phyloP scores from a whole-genome alignment of 192 early-diverging fungal species.

The Cladochytrium replicatum region DNA sequence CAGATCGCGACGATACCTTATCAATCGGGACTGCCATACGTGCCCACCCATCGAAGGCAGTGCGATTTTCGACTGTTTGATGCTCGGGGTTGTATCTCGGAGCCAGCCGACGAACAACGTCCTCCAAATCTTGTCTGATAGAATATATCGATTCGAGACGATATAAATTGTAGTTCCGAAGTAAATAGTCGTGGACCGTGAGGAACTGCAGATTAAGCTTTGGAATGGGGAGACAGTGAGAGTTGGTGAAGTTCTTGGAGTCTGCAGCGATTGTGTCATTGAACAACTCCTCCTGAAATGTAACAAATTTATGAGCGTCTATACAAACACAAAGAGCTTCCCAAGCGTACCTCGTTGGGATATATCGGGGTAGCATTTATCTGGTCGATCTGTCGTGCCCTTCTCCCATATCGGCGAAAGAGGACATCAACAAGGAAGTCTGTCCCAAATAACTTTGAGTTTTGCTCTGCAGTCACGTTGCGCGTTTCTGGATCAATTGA shows the following conservation, averaged over 20 bases:
- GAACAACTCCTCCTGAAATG: constrained; percentile 55
- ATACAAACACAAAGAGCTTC: background rate
- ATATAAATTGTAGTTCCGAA: constrained; percentile 75
- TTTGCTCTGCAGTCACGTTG: too few relatives aligned
- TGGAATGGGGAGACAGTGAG: constrained; percentile 65
- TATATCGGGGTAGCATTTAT: constrained; percentile 65
- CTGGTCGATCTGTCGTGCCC: constrained; percentile 55
- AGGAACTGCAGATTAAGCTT: constrained; percentile 92
- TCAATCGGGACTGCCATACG: constrained; percentile 77
- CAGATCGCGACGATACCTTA: constrained; percentile 27
- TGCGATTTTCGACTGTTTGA: constrained; percentile 36
- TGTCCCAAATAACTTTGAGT: constrained; percentile 25
- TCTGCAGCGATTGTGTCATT: constrained; percentile 46
- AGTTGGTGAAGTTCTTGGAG: constrained; percentile 37
- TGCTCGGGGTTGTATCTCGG: constrained; percentile 46
- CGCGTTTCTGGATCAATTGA: too few relatives aligned
- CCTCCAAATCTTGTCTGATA: constrained; percentile 82
- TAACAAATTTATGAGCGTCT: constrained; percentile 8
- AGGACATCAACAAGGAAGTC: constrained; percentile 52
- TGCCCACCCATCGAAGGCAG: constrained; percentile 86
- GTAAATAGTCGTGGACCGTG: constrained; percentile 82
- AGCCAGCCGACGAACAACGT: constrained; percentile 70
- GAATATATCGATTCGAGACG: constrained; percentile 72
- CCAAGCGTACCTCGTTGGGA: constrained; percentile 64
- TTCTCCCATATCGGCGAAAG: constrained; percentile 44